Evolutionary conservation across 2,329 filamentous ascomycete genomes (phyloP).

Genomic region (Macrophomina pseudophaseolina): DNA sequence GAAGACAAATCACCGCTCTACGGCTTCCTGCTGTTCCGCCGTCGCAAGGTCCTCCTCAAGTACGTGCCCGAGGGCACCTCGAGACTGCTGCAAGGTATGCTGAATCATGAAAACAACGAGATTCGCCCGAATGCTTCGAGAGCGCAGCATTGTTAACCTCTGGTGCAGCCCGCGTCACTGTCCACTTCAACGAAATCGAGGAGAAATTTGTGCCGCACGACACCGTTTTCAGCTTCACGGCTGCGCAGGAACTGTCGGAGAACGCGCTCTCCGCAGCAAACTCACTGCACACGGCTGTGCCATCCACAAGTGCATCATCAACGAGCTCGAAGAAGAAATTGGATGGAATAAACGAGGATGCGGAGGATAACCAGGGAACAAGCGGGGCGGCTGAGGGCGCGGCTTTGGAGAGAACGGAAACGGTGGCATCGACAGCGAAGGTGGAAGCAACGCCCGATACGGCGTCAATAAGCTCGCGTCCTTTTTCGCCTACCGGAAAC

Average conservation of each 20-base stretch:
- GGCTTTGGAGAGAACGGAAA: conserved; percentile 16
- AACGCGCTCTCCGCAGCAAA: conserved; percentile 86
- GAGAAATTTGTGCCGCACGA: conserved; percentile 84
- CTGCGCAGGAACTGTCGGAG: conserved; percentile 81
- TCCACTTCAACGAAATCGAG: conserved; percentile 66
- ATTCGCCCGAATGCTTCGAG: neutral
- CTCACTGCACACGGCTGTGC: conserved; percentile 84
- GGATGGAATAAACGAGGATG: conserved; percentile 93
- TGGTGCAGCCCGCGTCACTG: conserved; percentile 75
- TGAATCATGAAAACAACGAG: neutral
- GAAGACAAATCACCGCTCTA: conserved; percentile 87
- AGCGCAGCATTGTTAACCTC: conserved; percentile 13
- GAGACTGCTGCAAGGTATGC: conserved; percentile 84
- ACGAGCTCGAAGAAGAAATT: conserved; percentile 80
- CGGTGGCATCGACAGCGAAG: conserved; percentile 17
- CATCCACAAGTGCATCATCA: conserved; percentile 70
- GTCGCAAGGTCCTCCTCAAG: conserved; percentile 89
- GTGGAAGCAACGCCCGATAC: conserved; percentile 25
- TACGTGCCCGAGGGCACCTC: conserved; percentile 92
- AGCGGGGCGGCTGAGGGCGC: conserved; percentile 9
- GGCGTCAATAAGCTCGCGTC: conserved; percentile 16
- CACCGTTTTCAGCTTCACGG: conserved; percentile 76
- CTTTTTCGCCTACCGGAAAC: conserved; percentile 17
- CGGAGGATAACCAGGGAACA: conserved; percentile 65
- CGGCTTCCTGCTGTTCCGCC: conserved; percentile 86